These are phyloP conservation scores for Stephanodiscus minutulus DNA, from an alignment of 108 stramenopile genomes.

Conservation along the genomic window DNA sequence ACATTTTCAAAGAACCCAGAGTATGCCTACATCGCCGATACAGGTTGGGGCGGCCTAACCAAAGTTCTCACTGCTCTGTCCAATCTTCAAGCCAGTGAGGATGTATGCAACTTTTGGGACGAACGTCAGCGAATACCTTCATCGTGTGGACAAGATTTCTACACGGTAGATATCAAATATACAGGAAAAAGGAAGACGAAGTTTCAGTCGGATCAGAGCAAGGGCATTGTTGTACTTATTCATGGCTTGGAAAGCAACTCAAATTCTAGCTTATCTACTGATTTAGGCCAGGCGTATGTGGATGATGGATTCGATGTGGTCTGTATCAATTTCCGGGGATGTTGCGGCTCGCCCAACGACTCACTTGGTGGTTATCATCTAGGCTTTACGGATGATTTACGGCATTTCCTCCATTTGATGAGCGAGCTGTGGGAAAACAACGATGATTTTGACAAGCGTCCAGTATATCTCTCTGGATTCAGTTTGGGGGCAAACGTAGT, in stretches of 20 bases:
- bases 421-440: constrained; percentile 20
- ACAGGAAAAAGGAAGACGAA: constrained; percentile 15
- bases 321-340: constrained; percentile 89
- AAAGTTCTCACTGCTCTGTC: constrained; percentile 21
- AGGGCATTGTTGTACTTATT: constrained; percentile 60
- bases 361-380: constrained; percentile 80
- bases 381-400: constrained; percentile 92
- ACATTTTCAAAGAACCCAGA: neutral
- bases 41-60: constrained; percentile 19
- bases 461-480: constrained; percentile 84
- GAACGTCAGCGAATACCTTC: constrained; percentile 64
- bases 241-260: constrained; percentile 84
- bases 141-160: constrained; percentile 68
- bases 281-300: constrained; percentile 62
- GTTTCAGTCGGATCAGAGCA: constrained; percentile 33
- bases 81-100: constrained; percentile 5
- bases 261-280: constrained; percentile 53
- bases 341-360: constrained; percentile 66
- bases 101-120: constrained; percentile 51
- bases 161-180: constrained; percentile 70
- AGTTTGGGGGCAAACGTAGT: constrained; percentile 92
- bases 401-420: constrained; percentile 60
- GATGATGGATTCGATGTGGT: constrained; percentile 62
- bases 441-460: constrained; percentile 44
- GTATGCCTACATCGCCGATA: constrained; percentile 28